These are phyloP conservation scores for Atkinsonella hypoxylon DNA, from an alignment of 2,329 filamentous ascomycete genomes.

Conservation along the genomic window DNA sequence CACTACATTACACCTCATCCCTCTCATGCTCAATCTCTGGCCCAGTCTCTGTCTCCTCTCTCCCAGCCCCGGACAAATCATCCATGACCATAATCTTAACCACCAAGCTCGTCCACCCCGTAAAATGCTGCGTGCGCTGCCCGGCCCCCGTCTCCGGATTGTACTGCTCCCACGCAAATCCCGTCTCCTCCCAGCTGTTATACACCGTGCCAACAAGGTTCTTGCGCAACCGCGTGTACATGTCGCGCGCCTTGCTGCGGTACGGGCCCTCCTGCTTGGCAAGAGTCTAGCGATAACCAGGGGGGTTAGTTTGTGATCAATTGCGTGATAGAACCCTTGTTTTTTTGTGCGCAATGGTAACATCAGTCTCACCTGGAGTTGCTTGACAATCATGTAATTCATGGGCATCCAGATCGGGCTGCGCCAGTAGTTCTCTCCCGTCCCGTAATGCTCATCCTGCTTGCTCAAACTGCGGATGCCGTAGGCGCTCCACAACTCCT, in stretches of 20 bases:
- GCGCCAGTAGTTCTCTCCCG: slow-evolving; percentile 94
- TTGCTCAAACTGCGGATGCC: slow-evolving; percentile 87
- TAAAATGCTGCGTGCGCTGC: slow-evolving; percentile 96
- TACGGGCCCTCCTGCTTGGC: slow-evolving; percentile 57
- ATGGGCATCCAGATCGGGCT: slow-evolving; percentile 93
- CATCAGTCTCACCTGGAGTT: slow-evolving; percentile 68
- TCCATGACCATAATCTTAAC: slow-evolving; percentile 97
- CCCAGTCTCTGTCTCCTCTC: slow-evolving; percentile 18
- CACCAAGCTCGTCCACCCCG: slow-evolving; percentile 96
- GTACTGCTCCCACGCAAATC: slow-evolving; percentile 98
- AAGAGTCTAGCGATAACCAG: slow-evolving; percentile 34
- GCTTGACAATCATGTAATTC: slow-evolving; percentile 76
- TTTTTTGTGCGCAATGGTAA: too few relatives aligned
- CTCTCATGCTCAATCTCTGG: slow-evolving; percentile 15
- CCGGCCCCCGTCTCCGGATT: slow-evolving; percentile 84
- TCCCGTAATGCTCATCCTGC: slow-evolving; percentile 72
- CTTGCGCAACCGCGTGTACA: slow-evolving; percentile 66
- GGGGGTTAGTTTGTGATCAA: neutral
- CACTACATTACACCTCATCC: slow-evolving; percentile 34
- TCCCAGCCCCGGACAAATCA: slow-evolving; percentile 37
- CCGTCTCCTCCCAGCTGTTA: slow-evolving; percentile 76
- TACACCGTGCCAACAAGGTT: slow-evolving; percentile 87
- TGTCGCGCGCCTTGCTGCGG: slow-evolving; percentile 51
- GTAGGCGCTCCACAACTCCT: slow-evolving; percentile 80
- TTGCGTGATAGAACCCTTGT: too few relatives aligned